Conservation (phyloP, 148 eudicot species). For the Rhododendron kiyosumense region DNA sequence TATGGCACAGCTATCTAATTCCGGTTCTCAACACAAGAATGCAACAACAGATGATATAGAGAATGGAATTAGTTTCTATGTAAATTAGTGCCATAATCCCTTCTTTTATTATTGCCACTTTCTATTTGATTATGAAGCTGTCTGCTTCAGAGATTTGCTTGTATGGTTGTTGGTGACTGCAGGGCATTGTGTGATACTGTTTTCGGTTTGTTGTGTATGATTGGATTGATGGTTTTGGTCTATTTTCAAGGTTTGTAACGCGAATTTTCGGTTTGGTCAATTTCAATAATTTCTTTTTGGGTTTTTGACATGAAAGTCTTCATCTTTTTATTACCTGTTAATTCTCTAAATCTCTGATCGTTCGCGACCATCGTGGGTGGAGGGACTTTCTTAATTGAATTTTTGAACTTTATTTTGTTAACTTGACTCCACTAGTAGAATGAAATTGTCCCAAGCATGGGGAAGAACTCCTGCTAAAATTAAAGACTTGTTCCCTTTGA, state of each 20-base stretch:
- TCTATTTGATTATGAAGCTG: neutral
- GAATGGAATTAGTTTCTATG: neutral
- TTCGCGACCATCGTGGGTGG: neutral
- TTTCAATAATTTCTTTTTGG: neutral
- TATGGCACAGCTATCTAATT: neutral
- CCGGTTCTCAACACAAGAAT: neutral
- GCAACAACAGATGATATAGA: neutral
- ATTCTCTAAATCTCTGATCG: neutral
- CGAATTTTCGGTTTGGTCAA: neutral
- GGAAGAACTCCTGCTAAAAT: too few species aligned
- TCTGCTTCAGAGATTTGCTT: conserved; percentile 6
- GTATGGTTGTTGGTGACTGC: neutral
- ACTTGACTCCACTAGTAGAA: too few species aligned
- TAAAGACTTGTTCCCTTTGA: too few species aligned
- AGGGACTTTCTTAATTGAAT: neutral
- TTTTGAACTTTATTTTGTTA: neutral
- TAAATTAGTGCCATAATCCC: neutral
- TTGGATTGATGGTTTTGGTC: conserved; percentile 4
- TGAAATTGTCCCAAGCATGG: too few species aligned
- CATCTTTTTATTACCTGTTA: neutral
- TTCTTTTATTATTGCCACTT: neutral
- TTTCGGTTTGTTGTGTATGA: neutral
- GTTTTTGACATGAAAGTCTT: neutral
- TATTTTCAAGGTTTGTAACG: neutral
- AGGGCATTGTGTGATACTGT: neutral